phyloP scores from a whole-genome alignment of 2,329 filamentous ascomycete species.

The Aciculosporium take region DNA sequence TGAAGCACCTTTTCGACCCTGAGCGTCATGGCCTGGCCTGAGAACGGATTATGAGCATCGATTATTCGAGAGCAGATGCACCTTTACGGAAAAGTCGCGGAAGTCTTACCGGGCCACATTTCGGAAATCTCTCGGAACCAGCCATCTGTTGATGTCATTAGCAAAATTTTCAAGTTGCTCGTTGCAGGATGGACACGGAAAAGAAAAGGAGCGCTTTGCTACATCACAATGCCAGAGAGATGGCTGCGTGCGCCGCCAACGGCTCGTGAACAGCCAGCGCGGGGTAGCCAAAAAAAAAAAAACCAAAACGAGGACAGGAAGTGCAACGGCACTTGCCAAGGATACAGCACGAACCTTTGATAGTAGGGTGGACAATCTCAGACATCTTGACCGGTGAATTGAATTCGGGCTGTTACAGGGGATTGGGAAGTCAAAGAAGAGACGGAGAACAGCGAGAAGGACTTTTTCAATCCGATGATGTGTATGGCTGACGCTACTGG shows the following conservation, averaged over 20 bases:
- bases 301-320: background rate
- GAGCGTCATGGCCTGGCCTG: constrained; percentile 93
- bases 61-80: background rate
- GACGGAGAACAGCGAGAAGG: background rate
- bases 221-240: background rate
- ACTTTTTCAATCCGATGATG: constrained; percentile 3
- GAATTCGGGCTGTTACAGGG: constrained; percentile 6
- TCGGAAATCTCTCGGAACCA: constrained; percentile 99
- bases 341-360: constrained; percentile 39
- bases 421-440: background rate
- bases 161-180: background rate
- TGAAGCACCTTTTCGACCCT: constrained; percentile 95
- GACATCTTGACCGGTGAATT: constrained; percentile 34
- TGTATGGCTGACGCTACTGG: constrained; percentile 1
- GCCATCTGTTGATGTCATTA: constrained; percentile 53
- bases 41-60: constrained; percentile 4
- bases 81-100: background rate
- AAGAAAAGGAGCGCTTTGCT: background rate
- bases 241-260: background rate
- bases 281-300: background rate
- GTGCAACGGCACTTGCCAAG: background rate
- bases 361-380: constrained; percentile 60
- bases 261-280: background rate
- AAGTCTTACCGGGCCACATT: constrained; percentile 73
- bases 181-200: background rate